phyloP scores from a whole-genome alignment of 2,329 filamentous ascomycete genomes.

The Diaporthe citrichinensis region DNA sequence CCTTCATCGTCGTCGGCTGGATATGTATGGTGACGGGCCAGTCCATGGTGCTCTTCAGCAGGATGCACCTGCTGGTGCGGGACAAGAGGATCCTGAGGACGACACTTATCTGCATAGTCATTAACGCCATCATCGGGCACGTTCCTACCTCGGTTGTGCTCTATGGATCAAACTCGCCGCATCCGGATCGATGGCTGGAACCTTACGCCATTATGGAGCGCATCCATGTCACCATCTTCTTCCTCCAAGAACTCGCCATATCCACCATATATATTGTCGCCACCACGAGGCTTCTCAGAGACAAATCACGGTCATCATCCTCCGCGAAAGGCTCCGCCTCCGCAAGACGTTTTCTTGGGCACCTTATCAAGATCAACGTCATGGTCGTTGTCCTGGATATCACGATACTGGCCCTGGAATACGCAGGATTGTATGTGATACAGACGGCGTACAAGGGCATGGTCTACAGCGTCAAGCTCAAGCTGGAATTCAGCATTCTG shows the following conservation, averaged over 20 bases:
- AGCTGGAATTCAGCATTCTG: conserved; percentile 54
- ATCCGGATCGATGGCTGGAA: conserved; percentile 39
- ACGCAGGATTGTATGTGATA: conserved; percentile 50
- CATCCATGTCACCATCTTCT: conserved; percentile 70
- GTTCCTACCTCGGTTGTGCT: conserved; percentile 65
- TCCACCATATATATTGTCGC: conserved; percentile 59
- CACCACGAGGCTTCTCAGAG: conserved; percentile 24
- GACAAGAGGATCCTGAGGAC: conserved; percentile 61
- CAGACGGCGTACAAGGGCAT: conserved; percentile 53
- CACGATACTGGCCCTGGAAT: conserved; percentile 51
- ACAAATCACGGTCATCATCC: neutral
- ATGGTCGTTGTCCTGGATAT: conserved; percentile 56
- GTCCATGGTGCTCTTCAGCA: conserved; percentile 70
- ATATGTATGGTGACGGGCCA: conserved; percentile 71
- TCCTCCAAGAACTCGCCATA: conserved; percentile 67
- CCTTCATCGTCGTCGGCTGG: conserved; percentile 55
- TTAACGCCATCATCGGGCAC: conserved; percentile 66
- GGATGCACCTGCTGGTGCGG: conserved; percentile 71
- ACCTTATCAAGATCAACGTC: conserved; percentile 62
- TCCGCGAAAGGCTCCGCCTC: neutral
- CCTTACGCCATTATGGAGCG: conserved; percentile 66
- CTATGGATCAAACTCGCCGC: conserved; percentile 13
- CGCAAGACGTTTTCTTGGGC: conserved; percentile 41
- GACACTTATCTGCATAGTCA: conserved; percentile 69
- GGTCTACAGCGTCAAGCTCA: conserved; percentile 55